Evolutionary conservation across 2,329 filamentous ascomycete species (phyloP), one percentile per base, ranked within the genome.

Genomic region (Whalleya microplaca): DNA sequence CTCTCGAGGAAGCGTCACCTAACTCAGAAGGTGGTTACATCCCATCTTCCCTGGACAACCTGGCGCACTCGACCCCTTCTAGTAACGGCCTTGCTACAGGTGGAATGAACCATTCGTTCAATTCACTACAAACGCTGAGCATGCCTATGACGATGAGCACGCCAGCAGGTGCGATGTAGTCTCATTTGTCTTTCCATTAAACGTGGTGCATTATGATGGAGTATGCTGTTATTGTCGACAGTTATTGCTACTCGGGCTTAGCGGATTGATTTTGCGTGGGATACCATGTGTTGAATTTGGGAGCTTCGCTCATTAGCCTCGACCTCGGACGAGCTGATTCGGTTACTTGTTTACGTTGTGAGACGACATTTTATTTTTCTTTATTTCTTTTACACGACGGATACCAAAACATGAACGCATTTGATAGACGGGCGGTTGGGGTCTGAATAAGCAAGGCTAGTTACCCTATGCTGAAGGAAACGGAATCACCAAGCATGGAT

Each of bases 1-100:
- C 91, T 41, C 83, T 93, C 23, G 91, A 92, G 62, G 90, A 93
- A 62, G 86, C 89, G 18, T 92, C 90, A 12, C 89, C 91, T 16
- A 86, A 83, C 46, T 90, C 88, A 0, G 86, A 90, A 63, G 78
- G 81, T 63, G 85, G 85, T 52, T 90, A 89, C 71, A 72, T 83
- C 44, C 73, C 81, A 5, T 70, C 76, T 4, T 83, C 82, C 1
- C 73, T 88, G 12, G 80, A 80, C 62, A 75, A 76, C 19, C 70
- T 77, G 21, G 71, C 75, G 40, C 73, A 74, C 62, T 69, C 67
- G 48, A 68, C 66, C 8, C 65, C 71, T 6, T 68, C 67, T 49
- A 68, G 66, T 45, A 66, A 69, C 53, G 66, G 68, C 21, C 58
- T 71, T 45, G 56, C 63, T 6, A 56, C 66, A 2, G 68, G 64